Conservation (phyloP, 495 filamentous ascomycete species). For the Wilcoxina mikolae region DNA sequence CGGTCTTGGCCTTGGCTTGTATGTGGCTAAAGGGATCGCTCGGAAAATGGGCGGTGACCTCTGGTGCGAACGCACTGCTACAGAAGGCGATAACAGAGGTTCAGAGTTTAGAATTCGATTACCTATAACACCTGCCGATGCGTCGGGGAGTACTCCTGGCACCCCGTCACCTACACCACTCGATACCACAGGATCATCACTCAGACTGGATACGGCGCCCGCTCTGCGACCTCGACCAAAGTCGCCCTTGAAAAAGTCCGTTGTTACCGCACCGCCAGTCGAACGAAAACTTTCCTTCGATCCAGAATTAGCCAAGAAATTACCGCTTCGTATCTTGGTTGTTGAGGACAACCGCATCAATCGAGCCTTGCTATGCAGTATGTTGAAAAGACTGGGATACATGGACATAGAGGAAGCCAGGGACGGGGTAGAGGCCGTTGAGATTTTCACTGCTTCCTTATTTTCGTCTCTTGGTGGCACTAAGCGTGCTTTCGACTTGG, state of each 20-base stretch:
- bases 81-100: constrained; percentile 49
- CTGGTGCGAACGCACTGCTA: constrained; percentile 51
- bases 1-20: constrained; percentile 56
- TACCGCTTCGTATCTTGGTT: constrained; percentile 49
- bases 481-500: constrained; percentile 41
- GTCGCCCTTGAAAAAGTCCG: constrained; percentile 2
- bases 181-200: neutral
- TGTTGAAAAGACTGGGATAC: constrained; percentile 59
- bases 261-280: neutral
- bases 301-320: constrained; percentile 14
- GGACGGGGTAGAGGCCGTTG: constrained; percentile 59
- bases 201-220: neutral
- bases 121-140: constrained; percentile 42
- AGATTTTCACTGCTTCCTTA: constrained; percentile 40
- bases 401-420: constrained; percentile 49
- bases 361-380: constrained; percentile 54
- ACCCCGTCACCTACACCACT: constrained; percentile 26
- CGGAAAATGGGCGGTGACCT: constrained; percentile 64
- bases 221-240: constrained; percentile 6
- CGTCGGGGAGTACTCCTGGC: constrained; percentile 29
- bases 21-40: constrained; percentile 63
- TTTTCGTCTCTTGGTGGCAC: constrained; percentile 12
- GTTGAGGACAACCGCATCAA: constrained; percentile 74
- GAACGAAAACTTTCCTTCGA: constrained; percentile 9
- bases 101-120: constrained; percentile 64